phyloP scores from a whole-genome alignment of 176 grass and related monocot genomes.

The Otatea glauca region DNA sequence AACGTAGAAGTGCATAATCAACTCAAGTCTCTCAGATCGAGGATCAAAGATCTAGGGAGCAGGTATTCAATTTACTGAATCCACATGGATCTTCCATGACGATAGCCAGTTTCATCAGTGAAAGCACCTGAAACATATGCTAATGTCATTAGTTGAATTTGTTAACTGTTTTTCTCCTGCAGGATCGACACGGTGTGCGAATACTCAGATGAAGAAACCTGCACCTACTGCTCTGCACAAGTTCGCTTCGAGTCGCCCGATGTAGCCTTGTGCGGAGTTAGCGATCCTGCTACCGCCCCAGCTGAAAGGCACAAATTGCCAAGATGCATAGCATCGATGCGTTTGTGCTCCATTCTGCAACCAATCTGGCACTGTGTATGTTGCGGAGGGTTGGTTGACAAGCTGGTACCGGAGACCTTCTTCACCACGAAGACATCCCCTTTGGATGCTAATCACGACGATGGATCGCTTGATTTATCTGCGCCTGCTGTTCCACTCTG shows the following conservation, averaged over 20 bases:
- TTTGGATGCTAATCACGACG: slow-evolving; percentile 28
- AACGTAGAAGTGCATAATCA: slow-evolving; percentile 47
- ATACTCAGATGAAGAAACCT: slow-evolving; percentile 56
- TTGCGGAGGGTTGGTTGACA: slow-evolving; percentile 54
- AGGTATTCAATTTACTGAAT: slow-evolving; percentile 45
- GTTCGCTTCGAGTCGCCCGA: slow-evolving; percentile 60
- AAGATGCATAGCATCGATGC: slow-evolving; percentile 64
- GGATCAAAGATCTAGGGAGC: slow-evolving; percentile 60
- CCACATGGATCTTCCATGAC: not conserved
- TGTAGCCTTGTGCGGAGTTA: slow-evolving; percentile 57
- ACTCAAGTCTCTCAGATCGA: slow-evolving; percentile 56
- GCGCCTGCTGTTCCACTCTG: slow-evolving; percentile 35
- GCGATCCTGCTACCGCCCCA: not conserved
- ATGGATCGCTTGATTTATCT: slow-evolving; percentile 21
- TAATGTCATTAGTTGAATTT: not conserved
- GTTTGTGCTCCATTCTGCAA: slow-evolving; percentile 42
- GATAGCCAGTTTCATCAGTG: not conserved
- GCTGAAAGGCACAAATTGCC: slow-evolving; percentile 59
- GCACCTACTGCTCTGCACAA: slow-evolving; percentile 60
- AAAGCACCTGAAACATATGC: not conserved
- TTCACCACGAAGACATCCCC: slow-evolving; percentile 46
- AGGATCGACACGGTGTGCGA: slow-evolving; percentile 56
- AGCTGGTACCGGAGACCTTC: slow-evolving; percentile 48
- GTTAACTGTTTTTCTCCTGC: slow-evolving; percentile 1
- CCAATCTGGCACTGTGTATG: slow-evolving; percentile 66